Evolutionary conservation across 768 basidiomycete species (phyloP), one percentile per base, ranked within the genome.

Genomic region (Heimioporus sp.): DNA sequence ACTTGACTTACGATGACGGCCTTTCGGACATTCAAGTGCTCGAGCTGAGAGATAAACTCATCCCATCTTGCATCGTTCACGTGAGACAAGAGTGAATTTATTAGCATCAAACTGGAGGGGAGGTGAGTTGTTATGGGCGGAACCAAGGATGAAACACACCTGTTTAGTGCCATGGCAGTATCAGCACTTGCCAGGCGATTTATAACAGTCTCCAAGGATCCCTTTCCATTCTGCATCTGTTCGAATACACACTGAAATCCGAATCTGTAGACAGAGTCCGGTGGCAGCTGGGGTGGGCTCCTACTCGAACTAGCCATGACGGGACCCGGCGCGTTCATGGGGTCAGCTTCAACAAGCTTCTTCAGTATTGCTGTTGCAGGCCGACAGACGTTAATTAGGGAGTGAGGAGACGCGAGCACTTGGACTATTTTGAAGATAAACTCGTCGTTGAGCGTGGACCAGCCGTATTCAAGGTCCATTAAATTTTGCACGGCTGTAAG

Each of bases 331-430:
- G 82, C 81, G 53, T 74, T 84, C 58, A 77, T 71, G 16, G 91
- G 87, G 61, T 91, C 89, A 10, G 91, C 91, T 66, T 93, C 91
- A 13, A 93, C 92, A 19, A 96, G 80, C 56, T 87, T 87, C 71
- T 92, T 91, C 55, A 95, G 77, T 49, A 96, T 94, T 32, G 89
- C 85, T 39, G 90, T 93, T 1, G 92, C 93, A 32, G 93, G 94
- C 6, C 92, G 86, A 61, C 90, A 91, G 52, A 95, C 90, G 55
- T 97, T 97, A 74, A 95, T 85, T 16, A 86, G 79, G 11, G 87
- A 88, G 36, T 80, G 76, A 0, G 86, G 75, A 0, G 90, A 88
- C 0, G 90, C 83, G 21, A 92, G 76, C 58, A 90, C 86, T 61
- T 85, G 81, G 15, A 92, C 90, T 46, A 93, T 80, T 66, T 81